Base-by-base conservation (phyloP, 768 basidiomycete species). In the Cystofilobasidium bisporidii region DNA sequence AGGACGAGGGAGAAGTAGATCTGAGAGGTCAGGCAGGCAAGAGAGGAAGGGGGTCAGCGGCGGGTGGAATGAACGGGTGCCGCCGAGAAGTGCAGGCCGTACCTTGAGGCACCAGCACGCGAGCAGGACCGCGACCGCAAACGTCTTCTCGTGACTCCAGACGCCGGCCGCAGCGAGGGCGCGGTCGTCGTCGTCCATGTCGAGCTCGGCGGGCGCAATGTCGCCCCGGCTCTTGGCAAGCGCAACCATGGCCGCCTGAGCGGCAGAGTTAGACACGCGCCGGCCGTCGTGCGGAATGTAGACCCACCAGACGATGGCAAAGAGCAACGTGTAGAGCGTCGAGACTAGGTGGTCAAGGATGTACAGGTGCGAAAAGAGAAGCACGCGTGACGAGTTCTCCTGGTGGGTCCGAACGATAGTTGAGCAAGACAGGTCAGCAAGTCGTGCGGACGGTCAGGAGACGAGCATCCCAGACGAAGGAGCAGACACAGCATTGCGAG, bases 361-460 rank as follows among this genome's bases (percentile, higher is more conserved):
- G 80, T 91, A 99, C 40, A 91, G 78, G 76, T 99, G 93, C 0
- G 93, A 88, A 76, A 96, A 90, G 72, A 89, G 87, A 24, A 93
- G 82, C 4, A 87, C 85, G 65, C 89, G 84, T 69, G 85, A 84
- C 3, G 91, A 81, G 72, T 94, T 85, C 81, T 98, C 96, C 93
- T 98, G n/a, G n/a, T n/a, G n/a, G n/a, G n/a, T n/a, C n/a, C n/a
- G n/a, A n/a, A n/a, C n/a, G n/a, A n/a, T n/a, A n/a, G n/a, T n/a
- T n/a, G n/a, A n/a, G 79, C 32, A 64, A 56, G 43, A 6, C 17
- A 32, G 63, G 18, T n/a, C n/a, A n/a, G 11, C 8, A 47, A 58
- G 56, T 50, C 48, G 48, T 50, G 10, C 48, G 22, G 17, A 41
- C 17, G 9, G 40, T 2, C 6, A n/a, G n/a, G n/a, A n/a, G n/a